Base-by-base conservation (phyloP, 192 early-diverging fungal species). In the Coemansia sp. region DNA sequence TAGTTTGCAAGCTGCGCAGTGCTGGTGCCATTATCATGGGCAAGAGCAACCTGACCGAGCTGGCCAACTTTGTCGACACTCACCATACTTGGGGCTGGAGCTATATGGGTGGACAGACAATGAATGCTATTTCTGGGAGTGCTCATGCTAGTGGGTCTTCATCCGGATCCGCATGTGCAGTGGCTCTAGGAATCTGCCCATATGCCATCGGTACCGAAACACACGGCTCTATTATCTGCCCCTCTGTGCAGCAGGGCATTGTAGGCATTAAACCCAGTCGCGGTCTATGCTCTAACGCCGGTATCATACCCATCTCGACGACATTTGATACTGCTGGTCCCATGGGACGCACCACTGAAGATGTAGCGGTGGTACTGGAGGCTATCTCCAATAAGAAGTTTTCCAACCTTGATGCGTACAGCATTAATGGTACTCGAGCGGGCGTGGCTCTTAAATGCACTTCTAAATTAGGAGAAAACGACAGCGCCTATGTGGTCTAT, bases 231-330 rank as follows among this genome's bases (percentile, higher is more conserved):
- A 51, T 51, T 16, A 51, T 51, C 12, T 30, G 14, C 5, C 50
- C 50, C 31, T 51, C 50, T 31, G 12, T 51, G 26, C 10, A 30
- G 3, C 50, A 51, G 31, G 31, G 50, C 9, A 31, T 51, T 51
- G 50, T 51, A 6, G 31, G 50, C 3, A 30, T 51, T 31, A 51
- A 51, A 36, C 50, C 50, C 15, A 51, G 50, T n/a, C 50, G 18
- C 11, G 50, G 32, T 11, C 17, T 51, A 51, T 51, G 50, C 17
- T 36, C 50, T n/a, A 51, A 31, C 50, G 9, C 50, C 5, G 50
- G 50, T 30, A 51, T 31, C 50, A 51, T 51, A 51, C 50, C 50
- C 10, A 51, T 51, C 32, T 51, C 50, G 7, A 51, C 50, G 9
- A 36, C 50, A 16, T 51, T 51, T 31, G 50, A 51, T 32, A 31